Conservation (phyloP, 208 protist species). For the Angomonas ambiguus region DNA sequence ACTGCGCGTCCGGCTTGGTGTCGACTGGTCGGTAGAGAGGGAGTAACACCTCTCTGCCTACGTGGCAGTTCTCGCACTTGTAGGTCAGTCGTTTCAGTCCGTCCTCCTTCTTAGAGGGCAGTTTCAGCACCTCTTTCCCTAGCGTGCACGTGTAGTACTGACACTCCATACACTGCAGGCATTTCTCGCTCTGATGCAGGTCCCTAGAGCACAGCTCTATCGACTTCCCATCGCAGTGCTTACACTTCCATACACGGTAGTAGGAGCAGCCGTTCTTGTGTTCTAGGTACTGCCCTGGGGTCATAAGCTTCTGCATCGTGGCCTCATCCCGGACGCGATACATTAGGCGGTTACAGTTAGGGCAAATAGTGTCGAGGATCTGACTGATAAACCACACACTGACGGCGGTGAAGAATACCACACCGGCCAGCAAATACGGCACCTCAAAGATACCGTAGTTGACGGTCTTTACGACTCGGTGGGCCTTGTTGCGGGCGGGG, state of each 20-base stretch:
- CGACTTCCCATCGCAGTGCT: conserved; percentile 41
- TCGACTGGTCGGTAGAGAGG: conserved; percentile 74
- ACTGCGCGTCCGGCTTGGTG: conserved; percentile 53
- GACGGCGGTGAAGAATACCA: conserved; percentile 53
- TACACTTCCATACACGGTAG: conserved; percentile 82
- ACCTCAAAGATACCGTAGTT: conserved; percentile 53
- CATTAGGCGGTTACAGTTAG: conserved; percentile 66
- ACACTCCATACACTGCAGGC: conserved; percentile 84
- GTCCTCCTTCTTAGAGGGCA: conserved; percentile 77
- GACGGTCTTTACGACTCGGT: conserved; percentile 52
- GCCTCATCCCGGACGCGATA: conserved; percentile 67
- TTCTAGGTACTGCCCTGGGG: conserved; percentile 72
- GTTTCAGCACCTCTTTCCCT: conserved; percentile 67
- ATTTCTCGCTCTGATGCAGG: conserved; percentile 73
- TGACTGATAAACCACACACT: conserved; percentile 59
- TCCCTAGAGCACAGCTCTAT: conserved; percentile 72
- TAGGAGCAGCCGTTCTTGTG: conserved; percentile 67
- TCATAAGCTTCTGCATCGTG: conserved; percentile 55
- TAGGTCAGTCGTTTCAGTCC: conserved; percentile 76
- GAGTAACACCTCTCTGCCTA: conserved; percentile 70
- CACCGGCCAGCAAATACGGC: conserved; percentile 54
- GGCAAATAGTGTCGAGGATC: conserved; percentile 75
- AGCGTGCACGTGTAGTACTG: conserved; percentile 81
- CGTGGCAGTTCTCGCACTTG: conserved; percentile 71
- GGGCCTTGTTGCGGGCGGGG: conserved; percentile 65